Base-by-base conservation (phyloP, 192 early-diverging fungal genomes). In the Chytriomyces hyalinus region DNA sequence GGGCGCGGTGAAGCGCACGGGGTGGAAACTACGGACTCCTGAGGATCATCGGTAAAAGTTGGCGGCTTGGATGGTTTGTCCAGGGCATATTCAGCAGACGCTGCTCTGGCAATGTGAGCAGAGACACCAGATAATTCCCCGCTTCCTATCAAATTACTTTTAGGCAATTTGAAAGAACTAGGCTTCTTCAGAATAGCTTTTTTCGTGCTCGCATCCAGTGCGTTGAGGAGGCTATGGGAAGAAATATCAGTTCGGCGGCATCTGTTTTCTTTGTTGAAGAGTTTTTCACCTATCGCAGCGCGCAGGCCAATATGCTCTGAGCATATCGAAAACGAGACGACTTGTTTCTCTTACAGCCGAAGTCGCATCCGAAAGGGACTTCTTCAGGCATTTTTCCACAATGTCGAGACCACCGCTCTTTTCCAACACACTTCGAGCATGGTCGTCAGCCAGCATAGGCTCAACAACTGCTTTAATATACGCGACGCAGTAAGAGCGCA, bases 321-420 rank as follows among this genome's bases (percentile, higher is more conserved):
- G 36, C 20, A 80, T 11, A 10, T 61, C 45, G 60, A 78, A 82
- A 15, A 78, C 63, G 13, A 61, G 76, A 7, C 81, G 73, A 47
- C 81, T 75, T 24, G 73, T 70, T 62, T 82, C 71, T 10, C 84
- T 67, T 13, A 84, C 84, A 43, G 68, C 24, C 0, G 70, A 72
- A 57, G 70, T 77, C 6, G 80, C 81, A 46, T 84, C 84, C 51
- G 79, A 70, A 59, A 84, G 51, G 10, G 72, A 67, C 67, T 84
- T 84, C 53, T 82, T 82, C 26, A 84, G 66, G 5, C 64, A 61
- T 44, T 73, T 77, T 36, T 77, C 81, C 20, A 81, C 11, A 7
- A 62, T 46, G 4, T 82, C 84, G 3, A 85, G 26, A 17, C 65
- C 70, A 6, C 79, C 81, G 8, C 11, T 65, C 13, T 65, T 24